Conservation (phyloP, 352 stramenopile species). For the Globisporangium orthogonon region DNA sequence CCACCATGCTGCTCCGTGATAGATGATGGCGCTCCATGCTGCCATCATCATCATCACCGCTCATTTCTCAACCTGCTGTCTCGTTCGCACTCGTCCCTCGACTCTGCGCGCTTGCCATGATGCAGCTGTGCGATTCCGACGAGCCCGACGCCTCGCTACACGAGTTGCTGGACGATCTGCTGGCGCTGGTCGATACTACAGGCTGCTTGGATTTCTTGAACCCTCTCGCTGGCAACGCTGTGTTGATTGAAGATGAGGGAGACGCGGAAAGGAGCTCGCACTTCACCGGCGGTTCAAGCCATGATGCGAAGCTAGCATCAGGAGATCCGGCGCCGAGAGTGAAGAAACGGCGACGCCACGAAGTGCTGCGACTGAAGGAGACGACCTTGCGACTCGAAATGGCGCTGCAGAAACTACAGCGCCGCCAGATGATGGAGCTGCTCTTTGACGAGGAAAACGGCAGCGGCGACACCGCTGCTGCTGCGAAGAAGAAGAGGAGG, state of each 20-base stretch:
- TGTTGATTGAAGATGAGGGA: not conserved
- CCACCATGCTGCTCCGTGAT: too few species aligned
- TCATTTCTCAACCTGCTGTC: too few species aligned
- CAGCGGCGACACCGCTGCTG: not conserved
- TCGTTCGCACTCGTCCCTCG: too few species aligned
- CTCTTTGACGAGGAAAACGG: too few species aligned
- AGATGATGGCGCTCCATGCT: too few species aligned
- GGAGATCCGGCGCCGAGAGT: not conserved
- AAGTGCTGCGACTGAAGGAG: slow-evolving; percentile 3
- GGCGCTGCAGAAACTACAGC: not conserved
- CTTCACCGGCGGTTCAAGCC: not conserved
- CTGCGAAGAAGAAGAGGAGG: slow-evolving; percentile 22
- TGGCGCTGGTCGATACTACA: not conserved
- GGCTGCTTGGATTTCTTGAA: not conserved
- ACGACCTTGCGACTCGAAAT: not conserved
- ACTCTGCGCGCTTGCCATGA: not conserved
- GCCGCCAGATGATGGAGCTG: not conserved
- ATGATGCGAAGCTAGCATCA: not conserved
- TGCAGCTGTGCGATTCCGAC: not conserved
- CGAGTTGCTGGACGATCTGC: slow-evolving; percentile 20
- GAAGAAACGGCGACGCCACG: slow-evolving; percentile 3
- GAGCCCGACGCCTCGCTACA: slow-evolving; percentile 11
- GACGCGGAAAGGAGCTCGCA: not conserved
- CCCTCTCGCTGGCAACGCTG: not conserved
- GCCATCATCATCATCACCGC: too few species aligned